A percentile compares a stretch with the other conserved stretches of the same genome.
phyloP scores from a whole-genome alignment of 345 rosid species.

The Limnanthes douglasii region DNA sequence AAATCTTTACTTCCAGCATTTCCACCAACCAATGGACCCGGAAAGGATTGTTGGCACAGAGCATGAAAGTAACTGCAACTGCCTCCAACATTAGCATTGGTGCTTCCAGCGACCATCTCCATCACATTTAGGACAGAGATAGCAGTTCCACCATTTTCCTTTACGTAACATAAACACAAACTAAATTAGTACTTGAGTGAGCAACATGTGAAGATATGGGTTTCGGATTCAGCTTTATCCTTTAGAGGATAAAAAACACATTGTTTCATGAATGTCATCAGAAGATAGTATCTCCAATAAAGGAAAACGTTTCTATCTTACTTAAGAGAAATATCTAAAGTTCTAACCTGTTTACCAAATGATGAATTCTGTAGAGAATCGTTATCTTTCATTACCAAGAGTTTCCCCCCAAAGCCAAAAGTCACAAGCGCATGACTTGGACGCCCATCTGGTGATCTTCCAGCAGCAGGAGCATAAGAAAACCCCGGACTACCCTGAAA shows the following conservation, averaged over 20 bases:
- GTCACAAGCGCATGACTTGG: slow-evolving; percentile 83
- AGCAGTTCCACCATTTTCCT: slow-evolving; percentile 44
- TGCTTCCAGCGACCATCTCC: slow-evolving; percentile 43
- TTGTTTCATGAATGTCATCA: too few species aligned
- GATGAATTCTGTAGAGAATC: slow-evolving; percentile 28
- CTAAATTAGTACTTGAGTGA: slow-evolving; percentile 11
- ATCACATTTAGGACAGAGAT: slow-evolving; percentile 58
- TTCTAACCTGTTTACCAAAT: slow-evolving; percentile 67
- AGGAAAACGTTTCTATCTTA: too few species aligned
- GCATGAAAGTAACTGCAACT: slow-evolving; percentile 46
- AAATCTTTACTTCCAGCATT: slow-evolving; percentile 79
- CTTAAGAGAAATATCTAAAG: slow-evolving; percentile 3
- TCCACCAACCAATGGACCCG: slow-evolving; percentile 96
- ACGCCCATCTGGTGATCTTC: slow-evolving; percentile 86
- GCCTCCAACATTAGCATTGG: slow-evolving; percentile 23
- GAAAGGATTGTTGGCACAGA: slow-evolving; percentile 63
- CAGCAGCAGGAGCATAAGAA: slow-evolving; percentile 31
- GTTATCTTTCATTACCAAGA: slow-evolving; percentile 59
- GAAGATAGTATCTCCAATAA: too few species aligned
- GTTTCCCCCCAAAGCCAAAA: slow-evolving; percentile 97
- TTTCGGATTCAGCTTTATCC: background rate
- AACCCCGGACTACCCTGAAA: slow-evolving; percentile 42
- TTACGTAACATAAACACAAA: slow-evolving; percentile 15
- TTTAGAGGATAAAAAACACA: too few species aligned
- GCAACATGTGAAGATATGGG: background rate